Base-by-base conservation (phyloP, 2,329 filamentous ascomycete species). In the Diplodia intermedia region DNA sequence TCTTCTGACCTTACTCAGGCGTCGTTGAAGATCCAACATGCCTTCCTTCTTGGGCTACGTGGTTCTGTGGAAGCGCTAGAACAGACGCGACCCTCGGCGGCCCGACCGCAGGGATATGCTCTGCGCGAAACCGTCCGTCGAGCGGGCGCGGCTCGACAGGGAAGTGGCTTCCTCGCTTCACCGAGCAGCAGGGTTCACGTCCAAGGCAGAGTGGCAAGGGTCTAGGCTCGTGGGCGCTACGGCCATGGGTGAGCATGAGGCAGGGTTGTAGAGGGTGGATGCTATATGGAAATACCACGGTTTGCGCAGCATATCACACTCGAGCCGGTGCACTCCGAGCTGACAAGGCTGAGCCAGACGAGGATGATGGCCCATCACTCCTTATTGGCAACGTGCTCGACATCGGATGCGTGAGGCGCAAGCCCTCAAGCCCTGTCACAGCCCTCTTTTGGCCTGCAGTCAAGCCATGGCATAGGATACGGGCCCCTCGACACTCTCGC, bases 341-440 rank as follows among this genome's bases (percentile, higher is more conserved):
- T 63, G 60, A 63, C 60, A 63, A 63, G 60, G 60, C 60, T 52
- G 57, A 62, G 43, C 36, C 20, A 31, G 40, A 61, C 15, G 9
- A 49, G 23, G 12, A 52, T 18, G 14, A 38, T 38, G n/a, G 26
- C 26, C 36, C 33, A 52, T 40, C 43, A 31, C n/a, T 23, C 20
- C 20, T 38, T 49, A 63, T 63, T 63, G 60, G 60, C 43, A 63
- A 63, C 47, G 31, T 38, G 29, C 47, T 52, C 43, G 26, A 52
- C 50, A 63, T 63, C 50, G 47, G n/a, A 63, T 36, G 47, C 43
- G 60, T 26, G 43, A 52, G 60, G 60, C 60, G 60, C 60, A 63
- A 63, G 54, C 54, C 54, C 54, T 6, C 33, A 57, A 57, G 60
- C 60, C 60, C 36, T 47, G 60, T 49, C 60, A 63, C 60, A 52